These are phyloP conservation scores for Nematocida displodere DNA, from an alignment of 371 early-diverging fungal genomes.

Conservation along the genomic window DNA sequence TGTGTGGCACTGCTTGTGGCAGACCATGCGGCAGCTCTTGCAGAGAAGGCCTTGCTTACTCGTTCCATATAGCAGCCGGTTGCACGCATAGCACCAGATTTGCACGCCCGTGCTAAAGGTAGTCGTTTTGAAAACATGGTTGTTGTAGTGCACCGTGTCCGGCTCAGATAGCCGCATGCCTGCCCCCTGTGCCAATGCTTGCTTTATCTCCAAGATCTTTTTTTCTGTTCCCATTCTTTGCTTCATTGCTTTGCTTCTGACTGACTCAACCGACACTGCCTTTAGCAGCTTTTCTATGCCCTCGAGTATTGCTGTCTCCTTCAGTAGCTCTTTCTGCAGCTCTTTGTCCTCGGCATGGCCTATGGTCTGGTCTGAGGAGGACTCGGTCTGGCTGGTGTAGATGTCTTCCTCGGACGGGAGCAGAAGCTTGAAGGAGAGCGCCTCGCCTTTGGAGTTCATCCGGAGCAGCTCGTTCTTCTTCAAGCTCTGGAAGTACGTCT, in stretches of 20 bases:
- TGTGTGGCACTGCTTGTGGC: slow-evolving; percentile 63
- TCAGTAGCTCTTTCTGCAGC: slow-evolving; percentile 56
- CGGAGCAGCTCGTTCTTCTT: slow-evolving; percentile 38
- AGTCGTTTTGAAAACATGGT: slow-evolving; percentile 32
- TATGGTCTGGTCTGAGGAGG: slow-evolving; percentile 30
- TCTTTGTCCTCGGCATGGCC: slow-evolving; percentile 16
- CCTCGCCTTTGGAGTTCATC: slow-evolving; percentile 43
- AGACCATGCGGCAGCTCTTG: slow-evolving; percentile 61
- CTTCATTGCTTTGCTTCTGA: slow-evolving; percentile 45
- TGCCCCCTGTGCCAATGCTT: slow-evolving; percentile 51
- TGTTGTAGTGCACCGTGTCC: slow-evolving; percentile 24
- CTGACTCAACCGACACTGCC: slow-evolving; percentile 35
- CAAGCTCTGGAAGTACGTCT: slow-evolving; percentile 46
- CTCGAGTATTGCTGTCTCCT: slow-evolving; percentile 60
- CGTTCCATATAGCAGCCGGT: slow-evolving; percentile 27
- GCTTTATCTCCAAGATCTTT: slow-evolving; percentile 55
- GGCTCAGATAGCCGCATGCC: not conserved
- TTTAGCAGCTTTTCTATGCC: slow-evolving; percentile 59
- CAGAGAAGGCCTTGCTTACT: slow-evolving; percentile 54
- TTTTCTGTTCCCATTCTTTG: slow-evolving; percentile 61
- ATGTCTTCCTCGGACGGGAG: slow-evolving; percentile 55
- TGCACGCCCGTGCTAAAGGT: slow-evolving; percentile 18
- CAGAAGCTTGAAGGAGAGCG: slow-evolving; percentile 54
- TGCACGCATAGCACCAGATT: slow-evolving; percentile 43
- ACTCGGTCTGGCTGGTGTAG: slow-evolving; percentile 42